A percentile compares a stretch with the other conserved stretches of the same genome.
Conservation (phyloP, 495 filamentous ascomycete species). For the Neurospora sp. region DNA sequence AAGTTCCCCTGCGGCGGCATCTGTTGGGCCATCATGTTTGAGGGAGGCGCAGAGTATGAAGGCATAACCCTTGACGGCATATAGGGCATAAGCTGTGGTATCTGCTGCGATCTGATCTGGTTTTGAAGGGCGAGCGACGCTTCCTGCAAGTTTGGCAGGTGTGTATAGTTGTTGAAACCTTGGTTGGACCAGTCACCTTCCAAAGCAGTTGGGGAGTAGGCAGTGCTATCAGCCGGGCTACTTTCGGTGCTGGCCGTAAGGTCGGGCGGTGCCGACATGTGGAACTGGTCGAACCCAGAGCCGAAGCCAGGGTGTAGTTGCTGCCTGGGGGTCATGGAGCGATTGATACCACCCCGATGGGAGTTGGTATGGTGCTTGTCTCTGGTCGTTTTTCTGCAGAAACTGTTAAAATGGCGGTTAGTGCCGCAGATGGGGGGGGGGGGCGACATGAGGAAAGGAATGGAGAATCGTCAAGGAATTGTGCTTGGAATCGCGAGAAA, state of each 20-base stretch:
- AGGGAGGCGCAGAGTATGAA: background rate
- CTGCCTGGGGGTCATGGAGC: constrained; percentile 36
- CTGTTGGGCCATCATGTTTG: background rate
- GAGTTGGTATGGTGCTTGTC: constrained; percentile 69
- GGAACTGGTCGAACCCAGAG: constrained; percentile 8
- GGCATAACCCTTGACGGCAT: background rate
- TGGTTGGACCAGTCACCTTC: background rate
- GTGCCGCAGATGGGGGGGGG: constrained; percentile 12
- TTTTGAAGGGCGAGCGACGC: constrained; percentile 16
- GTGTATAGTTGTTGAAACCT: constrained; percentile 30
- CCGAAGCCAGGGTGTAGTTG: constrained; percentile 18
- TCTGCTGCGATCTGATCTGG: constrained; percentile 13
- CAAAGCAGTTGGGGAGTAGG: constrained; percentile 29
- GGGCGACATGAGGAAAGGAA: constrained; percentile 1
- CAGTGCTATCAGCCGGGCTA: constrained; percentile 21
- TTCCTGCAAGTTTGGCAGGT: constrained; percentile 28
- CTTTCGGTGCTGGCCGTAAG: constrained; percentile 31
- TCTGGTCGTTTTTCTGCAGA: constrained; percentile 81
- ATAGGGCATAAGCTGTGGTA: constrained; percentile 7
- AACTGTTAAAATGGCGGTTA: constrained; percentile 41
- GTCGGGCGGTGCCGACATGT: constrained; percentile 22
- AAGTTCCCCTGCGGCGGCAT: background rate
- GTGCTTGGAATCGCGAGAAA: background rate
- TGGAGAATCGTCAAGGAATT: background rate
- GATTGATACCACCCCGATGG: constrained; percentile 52